Base-by-base conservation (phyloP, 2,329 filamentous ascomycete genomes). In the Ascochyta pisi region DNA sequence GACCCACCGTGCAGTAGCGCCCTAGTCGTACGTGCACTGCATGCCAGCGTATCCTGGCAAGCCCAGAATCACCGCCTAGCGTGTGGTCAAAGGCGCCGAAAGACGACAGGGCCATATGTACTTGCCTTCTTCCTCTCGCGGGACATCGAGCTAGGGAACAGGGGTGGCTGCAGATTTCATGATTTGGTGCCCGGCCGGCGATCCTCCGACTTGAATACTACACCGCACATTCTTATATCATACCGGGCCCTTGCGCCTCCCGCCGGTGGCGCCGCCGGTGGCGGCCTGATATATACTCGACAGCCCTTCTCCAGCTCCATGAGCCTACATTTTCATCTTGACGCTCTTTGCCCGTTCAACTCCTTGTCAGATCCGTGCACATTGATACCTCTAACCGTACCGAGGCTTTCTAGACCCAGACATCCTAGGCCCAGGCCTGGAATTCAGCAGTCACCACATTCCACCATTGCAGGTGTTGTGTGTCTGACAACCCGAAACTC, bases 211-310 rank as follows among this genome's bases (percentile, higher is more conserved):
- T 27, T 50, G 42, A 35, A 56, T 27, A 56, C 47, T 56, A 66
- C 71, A 74, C 69, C 70, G 70, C 63, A 69, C 49, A 61, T 63
- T 67, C 62, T 65, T 69, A 70, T 72, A 73, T 69, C 43, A 48
- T 64, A 66, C 62, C 50, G 54, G 61, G 64, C 51, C 64, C 68
- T 64, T 68, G 55, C 64, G 56, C 65, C 51, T 52, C 51, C 54
- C 49, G 50, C 46, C 58, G 62, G 57, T 64, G 63, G 64, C 61
- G 60, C 54, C 49, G 50, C 46, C 58, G 62, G 57, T 64, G 63
- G 64, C 61, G 60, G 60, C 50, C 64, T 57, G 43, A 47, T 51
- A 51, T 57, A 48, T 33, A 50, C 50, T 59, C 60, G 58, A 59
- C 22, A 34, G 50, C 52, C 55, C 53, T 61, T 45, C 37, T 56